These are phyloP conservation scores for Schoenoplectus triqueter DNA, from an alignment of 202 grass and related monocot genomes.

Conservation along the genomic window DNA sequence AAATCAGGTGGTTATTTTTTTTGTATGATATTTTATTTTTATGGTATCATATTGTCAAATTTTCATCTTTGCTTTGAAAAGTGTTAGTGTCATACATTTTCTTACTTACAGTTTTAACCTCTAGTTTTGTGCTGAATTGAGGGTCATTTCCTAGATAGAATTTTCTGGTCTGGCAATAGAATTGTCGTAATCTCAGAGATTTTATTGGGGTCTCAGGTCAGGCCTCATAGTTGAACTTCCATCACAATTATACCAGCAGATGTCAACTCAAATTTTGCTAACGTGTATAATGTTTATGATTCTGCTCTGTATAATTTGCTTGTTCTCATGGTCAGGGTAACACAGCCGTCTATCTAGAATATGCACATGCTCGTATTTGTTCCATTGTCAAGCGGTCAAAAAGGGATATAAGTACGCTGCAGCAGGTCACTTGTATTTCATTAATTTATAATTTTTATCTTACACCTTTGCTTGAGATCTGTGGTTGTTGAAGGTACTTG, in stretches of 20 bases:
- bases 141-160: background rate
- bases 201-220: too few relatives aligned
- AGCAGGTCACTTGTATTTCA: constrained; percentile 49
- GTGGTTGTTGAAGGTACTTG: constrained; percentile 70
- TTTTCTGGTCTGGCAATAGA: background rate
- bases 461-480: constrained; percentile 62
- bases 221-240: background rate
- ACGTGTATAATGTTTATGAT: background rate
- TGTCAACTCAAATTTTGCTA: background rate
- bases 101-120: too few relatives aligned
- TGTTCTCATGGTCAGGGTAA: constrained; percentile 69
- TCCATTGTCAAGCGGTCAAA: constrained; percentile 91
- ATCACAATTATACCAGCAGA: background rate
- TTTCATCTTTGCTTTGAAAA: background rate
- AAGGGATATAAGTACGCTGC: constrained; percentile 74
- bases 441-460: background rate
- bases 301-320: background rate
- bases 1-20: constrained; percentile 64
- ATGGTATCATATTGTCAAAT: background rate
- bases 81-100: too few relatives aligned
- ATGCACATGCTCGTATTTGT: constrained; percentile 94
- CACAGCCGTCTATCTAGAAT: constrained; percentile 92
- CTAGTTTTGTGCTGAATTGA: too few relatives aligned
- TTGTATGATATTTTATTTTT: constrained; percentile 8
- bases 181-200: background rate